Conservation (phyloP, 208 protist species). For the Ichthyophonus hoferi region DNA sequence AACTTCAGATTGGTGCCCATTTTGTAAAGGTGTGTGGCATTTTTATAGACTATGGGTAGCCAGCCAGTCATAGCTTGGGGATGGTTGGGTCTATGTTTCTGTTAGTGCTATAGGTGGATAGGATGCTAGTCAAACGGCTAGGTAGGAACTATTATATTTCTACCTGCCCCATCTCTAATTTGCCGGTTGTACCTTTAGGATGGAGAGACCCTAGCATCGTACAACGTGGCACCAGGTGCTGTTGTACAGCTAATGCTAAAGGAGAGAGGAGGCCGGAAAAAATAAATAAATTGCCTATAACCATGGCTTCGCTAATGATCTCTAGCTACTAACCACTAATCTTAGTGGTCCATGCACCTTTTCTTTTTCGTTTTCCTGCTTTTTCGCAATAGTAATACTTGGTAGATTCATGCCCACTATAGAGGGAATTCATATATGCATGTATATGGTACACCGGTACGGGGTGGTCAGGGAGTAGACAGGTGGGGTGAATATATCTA, state of each 20-base stretch:
- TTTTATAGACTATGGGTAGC: no score
- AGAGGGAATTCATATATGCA: no score
- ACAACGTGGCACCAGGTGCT: not conserved
- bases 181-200: not conserved
- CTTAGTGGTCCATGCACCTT: not conserved
- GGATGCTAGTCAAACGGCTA: not conserved
- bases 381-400: no score
- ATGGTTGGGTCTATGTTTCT: not conserved
- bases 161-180: no score
- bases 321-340: no score
- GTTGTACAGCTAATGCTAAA: not conserved
- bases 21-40: not conserved
- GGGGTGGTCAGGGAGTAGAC: no score
- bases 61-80: no score
- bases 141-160: no score
- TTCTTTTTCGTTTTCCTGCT: not conserved
- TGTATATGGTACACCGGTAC: no score
- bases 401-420: no score
- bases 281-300: not conserved
- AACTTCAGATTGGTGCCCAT: not conserved
- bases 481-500: no score
- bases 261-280: not conserved
- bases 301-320: no score
- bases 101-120: not conserved
- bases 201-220: not conserved